Conservation (phyloP, 768 basidiomycete species). For the Suillus decipiens region DNA sequence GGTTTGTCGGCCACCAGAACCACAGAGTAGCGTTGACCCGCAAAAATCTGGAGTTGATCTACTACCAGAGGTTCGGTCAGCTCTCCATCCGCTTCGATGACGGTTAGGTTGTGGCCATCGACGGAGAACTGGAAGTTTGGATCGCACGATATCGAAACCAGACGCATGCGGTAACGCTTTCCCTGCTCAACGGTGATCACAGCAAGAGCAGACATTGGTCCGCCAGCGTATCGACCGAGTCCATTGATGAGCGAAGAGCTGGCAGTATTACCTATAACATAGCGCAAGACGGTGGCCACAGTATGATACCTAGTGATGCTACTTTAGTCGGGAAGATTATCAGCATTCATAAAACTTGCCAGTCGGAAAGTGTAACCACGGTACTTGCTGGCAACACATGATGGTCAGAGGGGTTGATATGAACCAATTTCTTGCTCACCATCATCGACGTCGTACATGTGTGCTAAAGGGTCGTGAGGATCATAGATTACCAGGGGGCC, state of each 20-base stretch:
- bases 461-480: constrained; percentile 19
- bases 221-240: constrained; percentile 43
- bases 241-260: constrained; percentile 50
- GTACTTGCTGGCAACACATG: constrained; percentile 30
- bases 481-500: constrained; percentile 22
- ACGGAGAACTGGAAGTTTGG: constrained; percentile 42
- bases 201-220: constrained; percentile 28
- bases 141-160: constrained; percentile 40
- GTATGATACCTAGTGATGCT: constrained; percentile 4
- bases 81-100: constrained; percentile 44
- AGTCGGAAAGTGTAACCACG: constrained; percentile 38
- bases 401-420: background rate
- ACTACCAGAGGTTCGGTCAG: constrained; percentile 36
- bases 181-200: constrained; percentile 32
- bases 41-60: constrained; percentile 39
- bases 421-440: constrained; percentile 9
- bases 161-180: constrained; percentile 34
- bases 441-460: constrained; percentile 21
- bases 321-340: background rate
- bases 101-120: constrained; percentile 40
- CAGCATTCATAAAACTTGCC: constrained; percentile 23
- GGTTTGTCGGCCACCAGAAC: constrained; percentile 34
- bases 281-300: constrained; percentile 14
- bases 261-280: constrained; percentile 15
- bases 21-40: constrained; percentile 36